Percentiles rank a stretch among this genome's conserved stretches.
phyloP scores from a whole-genome alignment of 805 yeast genomes.

The Schwanniomyces occidentalis region DNA sequence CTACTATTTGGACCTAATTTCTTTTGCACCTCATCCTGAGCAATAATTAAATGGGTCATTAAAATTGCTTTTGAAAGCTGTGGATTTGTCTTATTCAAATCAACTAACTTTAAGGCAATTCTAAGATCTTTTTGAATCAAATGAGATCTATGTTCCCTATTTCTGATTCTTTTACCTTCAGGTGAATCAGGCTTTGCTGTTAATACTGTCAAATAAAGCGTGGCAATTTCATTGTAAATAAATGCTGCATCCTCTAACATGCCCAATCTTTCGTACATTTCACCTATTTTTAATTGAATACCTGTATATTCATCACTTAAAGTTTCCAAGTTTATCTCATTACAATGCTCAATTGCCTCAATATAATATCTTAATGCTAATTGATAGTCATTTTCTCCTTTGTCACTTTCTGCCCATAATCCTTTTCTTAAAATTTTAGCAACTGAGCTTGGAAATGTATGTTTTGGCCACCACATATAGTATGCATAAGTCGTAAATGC shows the following conservation, averaged over 20 bases:
- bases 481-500: constrained; percentile 27
- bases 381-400: constrained; percentile 59
- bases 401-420: constrained; percentile 79
- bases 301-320: constrained; percentile 85
- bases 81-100: constrained; percentile 49
- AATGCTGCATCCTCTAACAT: constrained; percentile 63
- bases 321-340: constrained; percentile 53
- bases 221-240: constrained; percentile 66
- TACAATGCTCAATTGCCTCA: constrained; percentile 68
- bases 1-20: constrained; percentile 27
- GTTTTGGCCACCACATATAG: constrained; percentile 62
- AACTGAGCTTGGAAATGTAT: constrained; percentile 66
- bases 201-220: constrained; percentile 56
- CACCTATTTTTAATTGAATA: constrained; percentile 81
- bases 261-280: constrained; percentile 74
- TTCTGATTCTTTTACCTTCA: constrained; percentile 20
- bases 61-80: constrained; percentile 55
- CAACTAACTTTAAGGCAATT: constrained; percentile 66
- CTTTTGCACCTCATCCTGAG: constrained; percentile 61
- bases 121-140: constrained; percentile 69
- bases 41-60: constrained; percentile 61
- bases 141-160: constrained; percentile 47
- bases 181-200: constrained; percentile 33
- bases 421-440: constrained; percentile 74
- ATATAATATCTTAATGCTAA: constrained; percentile 72